Evolutionary conservation across 1,284 basidiomycete genomes (phyloP).

Genomic region (Cutaneotrichosporon sp.): DNA sequence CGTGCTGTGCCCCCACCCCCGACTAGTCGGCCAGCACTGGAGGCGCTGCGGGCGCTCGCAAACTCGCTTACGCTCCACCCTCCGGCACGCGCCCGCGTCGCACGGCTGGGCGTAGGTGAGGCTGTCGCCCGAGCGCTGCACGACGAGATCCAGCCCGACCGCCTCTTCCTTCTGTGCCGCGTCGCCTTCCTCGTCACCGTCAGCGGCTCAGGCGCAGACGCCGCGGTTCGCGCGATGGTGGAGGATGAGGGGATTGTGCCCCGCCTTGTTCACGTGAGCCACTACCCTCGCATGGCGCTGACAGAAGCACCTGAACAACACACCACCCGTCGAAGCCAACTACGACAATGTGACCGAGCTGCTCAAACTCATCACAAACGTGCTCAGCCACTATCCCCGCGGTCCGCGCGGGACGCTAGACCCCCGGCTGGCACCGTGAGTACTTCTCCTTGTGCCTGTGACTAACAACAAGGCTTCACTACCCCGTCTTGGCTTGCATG

Average conservation of each 20-base stretch:
- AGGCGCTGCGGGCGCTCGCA: slow-evolving; percentile 41
- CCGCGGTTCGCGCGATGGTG: slow-evolving; percentile 38
- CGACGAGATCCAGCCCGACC: slow-evolving; percentile 25
- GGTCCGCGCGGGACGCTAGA: slow-evolving; percentile 33
- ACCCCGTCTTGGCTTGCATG: slow-evolving; percentile 36
- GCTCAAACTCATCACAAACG: slow-evolving; percentile 48
- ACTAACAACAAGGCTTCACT: slow-evolving; percentile 28
- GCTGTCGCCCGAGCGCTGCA: slow-evolving; percentile 38
- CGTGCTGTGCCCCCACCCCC: background rate
- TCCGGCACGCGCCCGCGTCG: slow-evolving; percentile 29
- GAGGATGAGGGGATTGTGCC: slow-evolving; percentile 39
- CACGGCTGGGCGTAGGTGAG: slow-evolving; percentile 26
- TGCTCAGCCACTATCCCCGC: slow-evolving; percentile 43
- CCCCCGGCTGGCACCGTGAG: slow-evolving; percentile 40
- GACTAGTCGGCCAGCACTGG: slow-evolving; percentile 20
- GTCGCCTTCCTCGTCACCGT: slow-evolving; percentile 47
- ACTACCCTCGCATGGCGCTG: background rate
- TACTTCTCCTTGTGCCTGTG: slow-evolving; percentile 2
- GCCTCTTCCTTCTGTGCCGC: slow-evolving; percentile 45
- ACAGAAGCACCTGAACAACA: slow-evolving; percentile 25
- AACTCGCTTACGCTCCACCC: slow-evolving; percentile 44
- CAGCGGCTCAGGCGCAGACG: slow-evolving; percentile 28
- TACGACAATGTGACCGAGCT: slow-evolving; percentile 44
- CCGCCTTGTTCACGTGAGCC: slow-evolving; percentile 40
- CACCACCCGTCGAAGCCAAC: slow-evolving; percentile 24